Base-by-base conservation (phyloP, 2,329 filamentous ascomycete genomes). In the Nemania serpens region DNA sequence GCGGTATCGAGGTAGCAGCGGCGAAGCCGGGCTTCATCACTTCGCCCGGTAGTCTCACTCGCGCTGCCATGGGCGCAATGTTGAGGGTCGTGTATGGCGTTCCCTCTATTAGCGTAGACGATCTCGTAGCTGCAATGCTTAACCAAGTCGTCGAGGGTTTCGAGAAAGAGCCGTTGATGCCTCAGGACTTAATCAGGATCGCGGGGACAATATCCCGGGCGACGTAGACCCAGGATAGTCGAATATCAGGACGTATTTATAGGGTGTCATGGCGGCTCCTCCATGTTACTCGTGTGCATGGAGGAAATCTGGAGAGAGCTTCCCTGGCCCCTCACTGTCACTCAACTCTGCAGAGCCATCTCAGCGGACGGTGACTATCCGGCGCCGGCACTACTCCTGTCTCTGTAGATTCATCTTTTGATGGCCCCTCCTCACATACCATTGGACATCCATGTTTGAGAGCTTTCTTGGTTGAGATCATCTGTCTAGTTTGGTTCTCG, bases 61-160 rank as follows among this genome's bases (percentile, higher is more conserved):
- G 59, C n/a, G 41, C 55, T 4, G 58, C 69, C 5, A 20, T 73
- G 13, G 68, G 63, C 0, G 61, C 63, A 3, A 42, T 72, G 18
- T 43, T 70, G 5, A 39, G 65, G 6, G 46, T 55, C 10, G 33
- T 71, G 3, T 63, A 72, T 17, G 70, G 73, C 7, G 55, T 80
- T 10, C 74, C 77, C 0, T 72, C 63, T 1, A 70, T 82, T 1
- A 62, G 67, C 5, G 60, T 79, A 1, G 64, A 58, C 1, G 75
- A 80, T 17, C 66, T 82, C 29, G 71, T 79, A 0, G 76, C 78
- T 0, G 76, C 76, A 0, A 66, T 84, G 67, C 47, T 84, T 5
- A 70, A 81, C 13, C 78, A 81, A 60, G 77, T 75, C 0, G 47
- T 80, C 1, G 69, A 76, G 33, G 81, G 82, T 0, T 77, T 82